A percentile compares a stretch with the other conserved stretches of the same genome.
These are phyloP conservation scores for Chlamydomonas sp. DNA, from an alignment of 139 green algal species.

Conservation along the genomic window DNA sequence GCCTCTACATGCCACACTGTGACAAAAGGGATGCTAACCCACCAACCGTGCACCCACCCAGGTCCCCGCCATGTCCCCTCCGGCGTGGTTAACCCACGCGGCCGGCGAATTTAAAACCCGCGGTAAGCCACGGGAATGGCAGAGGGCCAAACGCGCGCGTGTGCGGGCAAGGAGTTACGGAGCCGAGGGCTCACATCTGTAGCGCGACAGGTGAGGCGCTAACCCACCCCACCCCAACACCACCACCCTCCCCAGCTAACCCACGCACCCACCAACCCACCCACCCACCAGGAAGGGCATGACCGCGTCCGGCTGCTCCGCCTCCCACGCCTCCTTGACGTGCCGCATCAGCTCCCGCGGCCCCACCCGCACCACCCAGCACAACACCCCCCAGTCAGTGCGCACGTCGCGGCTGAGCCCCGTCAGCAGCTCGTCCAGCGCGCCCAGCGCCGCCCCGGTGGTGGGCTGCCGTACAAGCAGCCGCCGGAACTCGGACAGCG, in stretches of 20 bases:
- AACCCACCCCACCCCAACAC: not conserved
- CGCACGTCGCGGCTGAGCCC: not conserved
- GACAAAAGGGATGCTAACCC: too few species aligned
- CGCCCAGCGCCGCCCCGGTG: constrained; percentile 10
- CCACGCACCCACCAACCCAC: not conserved
- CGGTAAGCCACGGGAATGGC: too few species aligned
- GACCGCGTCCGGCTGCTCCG: constrained; percentile 25
- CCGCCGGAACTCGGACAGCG: not conserved
- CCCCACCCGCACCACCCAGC: constrained; percentile 25
- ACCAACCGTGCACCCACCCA: too few species aligned
- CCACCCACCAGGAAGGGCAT: constrained; percentile 21
- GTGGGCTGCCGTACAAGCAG: not conserved
- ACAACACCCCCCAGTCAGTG: constrained; percentile 28
- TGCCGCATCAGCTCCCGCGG: constrained; percentile 30
- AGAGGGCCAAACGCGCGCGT: too few species aligned
- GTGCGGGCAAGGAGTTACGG: too few species aligned
- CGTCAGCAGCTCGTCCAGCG: constrained; percentile 21
- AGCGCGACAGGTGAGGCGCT: too few species aligned
- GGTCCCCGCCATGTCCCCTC: too few species aligned
- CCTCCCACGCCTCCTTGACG: constrained; percentile 23
- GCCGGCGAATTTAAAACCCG: too few species aligned
- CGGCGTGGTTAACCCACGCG: too few species aligned
- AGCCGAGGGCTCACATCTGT: too few species aligned
- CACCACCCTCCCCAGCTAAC: not conserved
- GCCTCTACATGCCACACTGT: too few species aligned